Evolutionary conservation across 768 basidiomycete species (phyloP).

Genomic region (Termitomyces sp.): DNA sequence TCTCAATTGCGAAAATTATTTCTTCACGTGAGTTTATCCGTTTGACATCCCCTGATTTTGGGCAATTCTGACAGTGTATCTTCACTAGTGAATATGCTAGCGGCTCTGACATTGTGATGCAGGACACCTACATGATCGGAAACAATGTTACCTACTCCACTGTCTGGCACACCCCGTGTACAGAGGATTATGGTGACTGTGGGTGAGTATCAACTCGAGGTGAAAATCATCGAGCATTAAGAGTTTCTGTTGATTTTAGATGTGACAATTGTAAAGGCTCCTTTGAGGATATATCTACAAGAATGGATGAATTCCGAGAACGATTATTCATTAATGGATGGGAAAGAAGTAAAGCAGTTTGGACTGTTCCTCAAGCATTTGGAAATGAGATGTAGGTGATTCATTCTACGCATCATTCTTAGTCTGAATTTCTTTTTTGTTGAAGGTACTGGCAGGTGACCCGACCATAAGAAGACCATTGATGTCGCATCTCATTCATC

Average conservation of each 20-base stretch:
- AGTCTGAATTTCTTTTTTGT: background rate
- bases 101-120: conserved; percentile 68
- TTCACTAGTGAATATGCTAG: conserved; percentile 33
- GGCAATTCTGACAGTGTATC: background rate
- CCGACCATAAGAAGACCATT: background rate
- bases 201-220: conserved; percentile 43
- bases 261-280: conserved; percentile 60
- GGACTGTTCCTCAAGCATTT: conserved; percentile 81
- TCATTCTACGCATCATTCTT: background rate
- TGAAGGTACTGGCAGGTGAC: conserved; percentile 45
- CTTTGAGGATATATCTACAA: conserved; percentile 64
- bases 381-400: conserved; percentile 46
- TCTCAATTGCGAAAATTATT: conserved; percentile 61
- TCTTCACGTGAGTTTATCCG: conserved; percentile 35
- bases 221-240: background rate
- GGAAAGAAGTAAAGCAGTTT: conserved; percentile 63
- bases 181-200: conserved; percentile 62
- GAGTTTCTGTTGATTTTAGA: conserved; percentile 13
- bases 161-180: conserved; percentile 59
- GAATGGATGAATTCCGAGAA: conserved; percentile 61
- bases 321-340: conserved; percentile 60
- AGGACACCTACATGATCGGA: conserved; percentile 54
- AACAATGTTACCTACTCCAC: conserved; percentile 63
- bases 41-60: background rate
- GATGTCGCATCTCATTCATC: background rate